Conservation (phyloP, 306 rosid species). For the Cercis canadensis region DNA sequence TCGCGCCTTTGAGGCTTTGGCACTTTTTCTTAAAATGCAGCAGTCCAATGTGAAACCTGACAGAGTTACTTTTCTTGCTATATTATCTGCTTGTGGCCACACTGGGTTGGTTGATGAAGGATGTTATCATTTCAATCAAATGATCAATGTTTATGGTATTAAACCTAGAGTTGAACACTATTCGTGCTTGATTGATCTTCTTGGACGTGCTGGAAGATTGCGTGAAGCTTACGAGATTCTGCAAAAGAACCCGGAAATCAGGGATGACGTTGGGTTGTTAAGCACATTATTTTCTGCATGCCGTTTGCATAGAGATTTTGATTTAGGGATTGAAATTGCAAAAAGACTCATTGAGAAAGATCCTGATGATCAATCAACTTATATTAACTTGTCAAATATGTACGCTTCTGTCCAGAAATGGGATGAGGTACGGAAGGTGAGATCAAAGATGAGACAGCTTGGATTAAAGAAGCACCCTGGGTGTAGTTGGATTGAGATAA, state of each 20-base stretch:
- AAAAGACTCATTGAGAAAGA: too few species aligned
- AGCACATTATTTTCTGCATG: too few species aligned
- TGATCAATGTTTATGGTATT: slow-evolving; percentile 60
- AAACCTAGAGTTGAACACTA: slow-evolving; percentile 70
- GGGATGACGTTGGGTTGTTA: slow-evolving; percentile 13
- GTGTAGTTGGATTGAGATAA: slow-evolving; percentile 85
- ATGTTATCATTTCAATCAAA: slow-evolving; percentile 60
- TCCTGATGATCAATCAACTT: background rate
- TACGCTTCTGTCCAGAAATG: too few species aligned
- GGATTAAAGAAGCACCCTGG: slow-evolving; percentile 81
- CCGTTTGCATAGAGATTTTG: too few species aligned
- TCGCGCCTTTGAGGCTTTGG: slow-evolving; percentile 66
- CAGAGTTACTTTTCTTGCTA: slow-evolving; percentile 69
- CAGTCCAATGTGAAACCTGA: slow-evolving; percentile 60
- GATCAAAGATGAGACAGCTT: slow-evolving; percentile 71
- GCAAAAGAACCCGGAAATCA: too few species aligned
- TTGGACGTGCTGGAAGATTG: slow-evolving; percentile 65
- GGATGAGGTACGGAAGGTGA: slow-evolving; percentile 42
- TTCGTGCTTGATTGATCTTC: slow-evolving; percentile 84
- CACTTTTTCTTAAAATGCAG: slow-evolving; percentile 68
- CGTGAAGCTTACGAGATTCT: too few species aligned
- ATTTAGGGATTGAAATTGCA: too few species aligned
- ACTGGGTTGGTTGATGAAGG: slow-evolving; percentile 79
- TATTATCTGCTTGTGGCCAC: slow-evolving; percentile 83
- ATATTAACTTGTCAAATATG: slow-evolving; percentile 45